Conservation (phyloP, 495 filamentous ascomycete species). For the Polyplosphaeria fusca region DNA sequence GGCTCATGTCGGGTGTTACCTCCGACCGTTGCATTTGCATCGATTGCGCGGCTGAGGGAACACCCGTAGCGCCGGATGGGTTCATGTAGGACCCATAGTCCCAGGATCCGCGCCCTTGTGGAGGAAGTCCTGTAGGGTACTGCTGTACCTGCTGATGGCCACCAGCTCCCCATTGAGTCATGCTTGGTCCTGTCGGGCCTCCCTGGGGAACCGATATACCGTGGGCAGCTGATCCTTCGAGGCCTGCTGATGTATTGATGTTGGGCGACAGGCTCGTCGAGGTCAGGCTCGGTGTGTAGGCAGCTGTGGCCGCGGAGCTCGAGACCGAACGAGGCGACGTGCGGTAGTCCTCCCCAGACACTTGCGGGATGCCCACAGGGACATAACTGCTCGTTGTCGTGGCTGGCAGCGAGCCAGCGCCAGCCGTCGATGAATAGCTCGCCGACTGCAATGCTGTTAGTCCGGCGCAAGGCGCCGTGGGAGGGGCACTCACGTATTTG, state of each 20-base stretch:
- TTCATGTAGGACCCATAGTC: slow-evolving; percentile 30
- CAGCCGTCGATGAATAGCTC: slow-evolving; percentile 45
- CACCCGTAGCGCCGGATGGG: slow-evolving; percentile 16
- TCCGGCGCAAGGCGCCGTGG: neutral
- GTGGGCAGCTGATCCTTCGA: slow-evolving; percentile 31
- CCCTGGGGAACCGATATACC: slow-evolving; percentile 25
- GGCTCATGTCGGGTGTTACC: slow-evolving; percentile 21
- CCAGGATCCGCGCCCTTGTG: slow-evolving; percentile 25
- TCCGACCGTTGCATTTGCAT: slow-evolving; percentile 33
- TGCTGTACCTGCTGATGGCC: slow-evolving; percentile 26
- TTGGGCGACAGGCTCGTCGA: slow-evolving; percentile 30
- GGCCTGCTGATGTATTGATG: slow-evolving; percentile 30
- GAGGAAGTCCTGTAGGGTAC: slow-evolving; percentile 19
- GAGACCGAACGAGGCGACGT: slow-evolving; percentile 28
- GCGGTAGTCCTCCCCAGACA: slow-evolving; percentile 10
- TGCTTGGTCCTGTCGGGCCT: slow-evolving; percentile 17
- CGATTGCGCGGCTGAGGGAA: slow-evolving; percentile 29
- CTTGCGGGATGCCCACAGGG: slow-evolving; percentile 18
- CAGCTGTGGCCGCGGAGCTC: slow-evolving; percentile 23
- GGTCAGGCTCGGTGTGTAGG: slow-evolving; percentile 28
- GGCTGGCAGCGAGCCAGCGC: slow-evolving; percentile 39
- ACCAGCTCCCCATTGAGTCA: slow-evolving; percentile 31
- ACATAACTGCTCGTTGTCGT: slow-evolving; percentile 23
- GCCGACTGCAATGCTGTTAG: slow-evolving; percentile 32
- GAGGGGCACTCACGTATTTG: slow-evolving; percentile 77